phyloP scores from a whole-genome alignment of 768 basidiomycete genomes.

The Calocera viscosa region DNA sequence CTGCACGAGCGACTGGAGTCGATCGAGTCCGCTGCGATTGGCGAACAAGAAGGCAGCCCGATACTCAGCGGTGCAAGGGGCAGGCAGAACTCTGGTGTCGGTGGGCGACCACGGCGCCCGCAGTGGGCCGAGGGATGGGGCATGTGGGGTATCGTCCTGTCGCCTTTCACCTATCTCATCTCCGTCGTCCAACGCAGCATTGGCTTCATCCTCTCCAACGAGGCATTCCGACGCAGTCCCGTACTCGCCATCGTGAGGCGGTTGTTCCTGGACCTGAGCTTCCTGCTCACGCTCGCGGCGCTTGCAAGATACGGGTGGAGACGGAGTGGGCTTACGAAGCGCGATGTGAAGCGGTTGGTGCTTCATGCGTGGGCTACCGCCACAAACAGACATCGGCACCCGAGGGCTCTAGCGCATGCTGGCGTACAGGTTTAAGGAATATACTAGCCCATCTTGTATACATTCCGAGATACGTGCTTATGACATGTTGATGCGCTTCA shows the following conservation, averaged over 20 bases:
- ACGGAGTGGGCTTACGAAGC: conserved; percentile 52
- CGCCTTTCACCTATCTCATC: neutral
- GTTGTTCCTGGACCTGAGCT: conserved; percentile 65
- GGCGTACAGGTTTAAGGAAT: neutral
- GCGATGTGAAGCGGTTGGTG: conserved; percentile 37
- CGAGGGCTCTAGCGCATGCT: neutral
- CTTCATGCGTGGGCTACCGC: neutral
- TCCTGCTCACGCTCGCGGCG: conserved; percentile 53
- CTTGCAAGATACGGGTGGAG: conserved; percentile 49
- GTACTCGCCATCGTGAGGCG: conserved; percentile 55
- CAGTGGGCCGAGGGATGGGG: neutral
- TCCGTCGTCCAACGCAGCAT: neutral
- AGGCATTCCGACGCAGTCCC: conserved; percentile 26
- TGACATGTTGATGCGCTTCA: no score
- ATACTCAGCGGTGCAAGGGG: neutral
- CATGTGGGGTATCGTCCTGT: neutral
- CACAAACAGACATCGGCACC: neutral
- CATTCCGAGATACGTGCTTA: neutral
- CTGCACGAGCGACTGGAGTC: conserved; percentile 53
- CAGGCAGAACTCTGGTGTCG: neutral
- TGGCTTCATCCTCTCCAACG: neutral
- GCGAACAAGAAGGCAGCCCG: neutral
- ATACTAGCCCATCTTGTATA: neutral
- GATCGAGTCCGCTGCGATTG: conserved; percentile 35
- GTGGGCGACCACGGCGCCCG: neutral